Evolutionary conservation across 805 yeast genomes (phyloP), one percentile per base, ranked within the genome.

Genomic region (Ogataea degrootiae): DNA sequence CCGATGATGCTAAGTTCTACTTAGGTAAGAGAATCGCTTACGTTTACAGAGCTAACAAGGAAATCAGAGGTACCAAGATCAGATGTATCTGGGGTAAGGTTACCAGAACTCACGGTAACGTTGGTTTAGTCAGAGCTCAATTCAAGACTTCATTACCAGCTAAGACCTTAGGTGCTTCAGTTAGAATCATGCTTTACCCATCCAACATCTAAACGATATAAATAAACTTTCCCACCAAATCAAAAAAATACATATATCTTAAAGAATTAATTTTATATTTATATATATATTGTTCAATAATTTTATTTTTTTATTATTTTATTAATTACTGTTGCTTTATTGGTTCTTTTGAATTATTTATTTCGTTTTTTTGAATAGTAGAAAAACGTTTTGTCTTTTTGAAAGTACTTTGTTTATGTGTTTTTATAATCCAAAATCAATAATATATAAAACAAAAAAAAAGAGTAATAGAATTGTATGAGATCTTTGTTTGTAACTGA

Each of bases 81-180:
- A 89, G 98, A 82, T 97, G 94, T 70, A 90, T 94, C 81, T 94
- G 99, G 99, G 99, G 99, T 77, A 92, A 92, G 82, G 82, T 94
- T 66, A 80, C 95, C 79, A 91, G 98, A 85, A 80, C 97, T 66
- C 99, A 94, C 86, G 99, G 99, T 77, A 88, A 83, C 91, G 79
- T 85, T 69, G 99, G 99, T 80, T 80, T 88, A 64, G 97, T 94
- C 66, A 92, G 99, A 81, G 98, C 99, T 70, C 88, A 84, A 79
- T 94, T 94, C 96, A 91, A 88, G 82, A 83, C 87, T 78, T 94
- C 94, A 91, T 85, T 94, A 73, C 99, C 99, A 76, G 91, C 99
- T 66, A 91, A 92, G 87, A 90, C 98, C 68, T 92, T 94, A 75
- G 99, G 99, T 81, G 97, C 99, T 73, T 85, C 96, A 63, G 98